These are phyloP conservation scores for Hypoxylon trugodes DNA, from an alignment of 495 filamentous ascomycete genomes.

Conservation along the genomic window DNA sequence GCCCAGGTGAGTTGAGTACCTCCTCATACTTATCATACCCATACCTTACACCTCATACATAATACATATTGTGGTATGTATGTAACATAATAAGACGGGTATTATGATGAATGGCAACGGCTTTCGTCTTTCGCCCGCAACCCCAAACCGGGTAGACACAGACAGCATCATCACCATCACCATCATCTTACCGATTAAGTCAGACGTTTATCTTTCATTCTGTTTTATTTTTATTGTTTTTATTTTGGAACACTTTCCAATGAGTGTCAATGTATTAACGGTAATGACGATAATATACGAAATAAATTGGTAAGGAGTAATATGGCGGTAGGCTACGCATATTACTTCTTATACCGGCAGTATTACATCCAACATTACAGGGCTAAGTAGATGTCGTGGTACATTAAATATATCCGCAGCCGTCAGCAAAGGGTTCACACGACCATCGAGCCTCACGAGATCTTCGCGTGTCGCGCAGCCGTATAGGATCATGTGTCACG, in stretches of 20 bases:
- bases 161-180: too few relatives aligned
- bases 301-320: too few relatives aligned
- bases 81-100: conserved; percentile 39
- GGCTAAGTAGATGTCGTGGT: too few relatives aligned
- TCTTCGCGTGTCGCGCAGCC: conserved; percentile 39
- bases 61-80: conserved; percentile 9
- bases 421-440: conserved; percentile 7
- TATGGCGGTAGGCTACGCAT: conserved; percentile 33
- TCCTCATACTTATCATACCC: too few relatives aligned
- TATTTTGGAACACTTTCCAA: too few relatives aligned
- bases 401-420: too few relatives aligned
- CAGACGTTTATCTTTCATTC: too few relatives aligned
- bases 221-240: too few relatives aligned
- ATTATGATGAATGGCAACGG: conserved; percentile 35
- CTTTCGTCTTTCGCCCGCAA: conserved; percentile 16
- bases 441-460: conserved; percentile 23
- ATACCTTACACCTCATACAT: too few relatives aligned
- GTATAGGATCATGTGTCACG: conserved; percentile 35
- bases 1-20: too few relatives aligned
- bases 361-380: too few relatives aligned
- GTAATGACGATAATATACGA: too few relatives aligned
- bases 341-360: conserved; percentile 28
- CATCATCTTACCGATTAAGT: conserved; percentile 17
- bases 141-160: conserved; percentile 34
- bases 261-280: conserved; percentile 4